Evolutionary conservation across 2,329 filamentous ascomycete species (phyloP), one percentile per base, ranked within the genome.

Genomic region (Diaporthe sp.): DNA sequence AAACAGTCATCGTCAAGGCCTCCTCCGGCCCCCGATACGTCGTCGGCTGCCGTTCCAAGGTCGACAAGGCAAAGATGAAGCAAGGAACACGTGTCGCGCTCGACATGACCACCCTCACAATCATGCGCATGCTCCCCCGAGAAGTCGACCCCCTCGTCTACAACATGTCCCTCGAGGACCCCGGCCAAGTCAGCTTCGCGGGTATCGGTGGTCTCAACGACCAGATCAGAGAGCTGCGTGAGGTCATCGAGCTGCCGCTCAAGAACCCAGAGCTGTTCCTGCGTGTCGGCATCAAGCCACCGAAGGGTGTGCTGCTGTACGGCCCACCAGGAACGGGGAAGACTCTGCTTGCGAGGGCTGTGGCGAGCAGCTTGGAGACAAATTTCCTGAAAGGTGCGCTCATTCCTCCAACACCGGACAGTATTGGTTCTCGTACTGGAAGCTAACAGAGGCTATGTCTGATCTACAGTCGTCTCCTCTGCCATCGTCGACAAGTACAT

Each of bases 401-500:
- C 12, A 10, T 10, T 46, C 75, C 34, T 61, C n/a, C 9, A 25
- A 53, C 17, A 4, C 4, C 25, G 13, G n/a, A 28, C 44, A 28
- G 1, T 22, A 44, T 31, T 25, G 49, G 17, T 7, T n/a, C 2
- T 2, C 8, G 9, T 17, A 13, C 9, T 9, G 58, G 72, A 60
- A 67, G 53, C 72, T 72, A 39, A 19, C 65, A 42, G 15, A 13
- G n/a, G 12, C 46, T 61, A 12, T 81, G 19, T 62, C 79, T 76
- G 19, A 19, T 58, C 53, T 70, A 31, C 80, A 98, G 97, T 99
- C 77, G 97, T 99, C 42, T 98, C 97, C 4, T 99, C 97, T 58
- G 97, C 97, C 39, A 99, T 99, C 82, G 97, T 99, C 78, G 97
- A 99, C 89, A 99, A 99, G 86, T 99, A 99, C 84, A 99, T 99